These are phyloP conservation scores for Biscogniauxia sp. DNA, from an alignment of 2,329 filamentous ascomycete species.

Conservation along the genomic window DNA sequence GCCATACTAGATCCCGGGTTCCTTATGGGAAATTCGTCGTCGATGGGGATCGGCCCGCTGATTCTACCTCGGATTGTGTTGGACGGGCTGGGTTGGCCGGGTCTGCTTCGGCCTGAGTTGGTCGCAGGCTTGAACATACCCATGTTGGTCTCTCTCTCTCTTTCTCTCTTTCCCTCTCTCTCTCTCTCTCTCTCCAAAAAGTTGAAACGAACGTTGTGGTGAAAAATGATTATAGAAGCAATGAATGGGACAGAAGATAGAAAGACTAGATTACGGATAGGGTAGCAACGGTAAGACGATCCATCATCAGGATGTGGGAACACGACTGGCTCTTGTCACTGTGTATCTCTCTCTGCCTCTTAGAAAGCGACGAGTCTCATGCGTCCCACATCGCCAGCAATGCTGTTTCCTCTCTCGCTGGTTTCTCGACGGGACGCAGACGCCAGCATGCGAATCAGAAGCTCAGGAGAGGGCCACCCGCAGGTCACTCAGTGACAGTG, in stretches of 20 bases:
- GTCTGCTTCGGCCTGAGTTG: slow-evolving; percentile 40
- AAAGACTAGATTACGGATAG: slow-evolving; percentile 15
- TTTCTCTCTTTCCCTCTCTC: neutral
- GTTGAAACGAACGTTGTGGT: slow-evolving; percentile 10
- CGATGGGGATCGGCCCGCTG: slow-evolving; percentile 60
- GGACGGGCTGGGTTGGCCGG: slow-evolving; percentile 33
- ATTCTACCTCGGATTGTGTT: slow-evolving; percentile 57
- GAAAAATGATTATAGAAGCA: slow-evolving; percentile 18
- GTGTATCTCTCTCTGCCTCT: slow-evolving; percentile 18
- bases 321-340: slow-evolving; percentile 8
- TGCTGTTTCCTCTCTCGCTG: slow-evolving; percentile 18
- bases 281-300: slow-evolving; percentile 21
- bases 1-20: slow-evolving; percentile 40
- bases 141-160: slow-evolving; percentile 28
- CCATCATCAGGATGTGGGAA: slow-evolving; percentile 25
- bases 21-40: slow-evolving; percentile 54
- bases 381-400: slow-evolving; percentile 35
- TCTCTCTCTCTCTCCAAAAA: neutral
- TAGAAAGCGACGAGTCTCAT: slow-evolving; percentile 24
- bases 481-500: slow-evolving; percentile 22
- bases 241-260: slow-evolving; percentile 19
- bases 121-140: slow-evolving; percentile 46
- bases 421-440: slow-evolving; percentile 20
- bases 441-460: slow-evolving; percentile 23
- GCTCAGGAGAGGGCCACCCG: slow-evolving; percentile 14